Conservation (phyloP, 768 basidiomycete genomes). For the Amanita exitialis region DNA sequence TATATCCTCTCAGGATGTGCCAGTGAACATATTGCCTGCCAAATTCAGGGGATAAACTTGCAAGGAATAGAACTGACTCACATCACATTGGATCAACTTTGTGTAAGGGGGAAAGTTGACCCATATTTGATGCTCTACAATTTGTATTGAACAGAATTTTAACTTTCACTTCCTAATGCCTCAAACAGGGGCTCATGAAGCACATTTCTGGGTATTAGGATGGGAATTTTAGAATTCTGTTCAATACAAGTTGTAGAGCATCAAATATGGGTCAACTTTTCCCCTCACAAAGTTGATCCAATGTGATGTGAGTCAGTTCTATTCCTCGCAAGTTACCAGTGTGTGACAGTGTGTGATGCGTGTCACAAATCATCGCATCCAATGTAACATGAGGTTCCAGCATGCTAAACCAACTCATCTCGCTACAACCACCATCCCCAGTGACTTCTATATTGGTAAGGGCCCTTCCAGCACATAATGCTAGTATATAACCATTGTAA, state of each 20-base stretch:
- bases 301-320: too few species aligned
- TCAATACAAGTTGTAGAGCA: background rate
- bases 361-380: background rate
- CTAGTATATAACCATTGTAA: background rate
- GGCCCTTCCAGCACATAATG: background rate
- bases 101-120: too few species aligned
- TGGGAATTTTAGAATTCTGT: too few species aligned
- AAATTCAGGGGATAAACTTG: background rate
- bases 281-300: too few species aligned
- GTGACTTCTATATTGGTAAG: background rate
- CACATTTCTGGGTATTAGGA: background rate
- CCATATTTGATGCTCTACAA: background rate
- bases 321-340: background rate
- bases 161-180: background rate
- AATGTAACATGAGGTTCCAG: background rate
- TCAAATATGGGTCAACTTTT: background rate
- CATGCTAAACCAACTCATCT: background rate
- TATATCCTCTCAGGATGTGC: background rate
- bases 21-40: background rate
- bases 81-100: too few species aligned
- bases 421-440: background rate
- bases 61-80: too few species aligned
- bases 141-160: background rate
- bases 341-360: background rate
- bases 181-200: background rate